Base-by-base conservation (phyloP, 805 yeast species). In the Candida dajiaensis region DNA sequence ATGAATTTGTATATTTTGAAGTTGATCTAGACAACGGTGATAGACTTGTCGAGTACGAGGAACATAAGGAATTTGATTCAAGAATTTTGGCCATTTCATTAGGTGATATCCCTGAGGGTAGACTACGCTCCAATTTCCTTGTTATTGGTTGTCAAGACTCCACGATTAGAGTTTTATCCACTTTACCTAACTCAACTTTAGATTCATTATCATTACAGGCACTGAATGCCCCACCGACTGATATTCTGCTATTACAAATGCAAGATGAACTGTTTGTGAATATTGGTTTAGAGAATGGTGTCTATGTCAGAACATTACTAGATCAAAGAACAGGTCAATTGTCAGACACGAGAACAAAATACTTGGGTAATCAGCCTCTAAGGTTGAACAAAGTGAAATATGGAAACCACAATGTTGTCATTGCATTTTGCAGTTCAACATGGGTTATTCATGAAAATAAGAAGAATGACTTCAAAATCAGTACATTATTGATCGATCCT, bases 241-340 rank as follows among this genome's bases (percentile, higher is more conserved):
- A 72, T 41, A 54, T 68, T 13, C 42, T 76, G 16, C 55, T 66
- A 48, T 49, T 63, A 7, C 15, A 45, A 21, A 44, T 48, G 55
- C 43, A 53, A 18, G 41, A 46, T 18, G 42, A 48, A 8, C 49
- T 68, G 3, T 72, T 67, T 48, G 72, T 86, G 11, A 95, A 89
- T 63, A 75, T 89, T 42, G 97, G 97, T 2, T 72, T 89, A 71
- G 74, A 68, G n/a, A 87, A 81, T 62, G 98, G 98, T 19, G 78
- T 90, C 1, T 88, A 84, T 65, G 81, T 82, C 2, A 69, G 83
- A 16, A 76, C 88, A 0, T 65, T 68, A 6, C 54, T 89, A 35
- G 88, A 85, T 57, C 57, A 61, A 0, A 56, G 67, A 5, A 70
- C 83, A 4, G 97, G 96, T 3, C 72, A 78, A 19, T 61, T 84